phyloP scores from a whole-genome alignment of 1,139 yeast genomes.

The Tardiomyces digboiensis region DNA sequence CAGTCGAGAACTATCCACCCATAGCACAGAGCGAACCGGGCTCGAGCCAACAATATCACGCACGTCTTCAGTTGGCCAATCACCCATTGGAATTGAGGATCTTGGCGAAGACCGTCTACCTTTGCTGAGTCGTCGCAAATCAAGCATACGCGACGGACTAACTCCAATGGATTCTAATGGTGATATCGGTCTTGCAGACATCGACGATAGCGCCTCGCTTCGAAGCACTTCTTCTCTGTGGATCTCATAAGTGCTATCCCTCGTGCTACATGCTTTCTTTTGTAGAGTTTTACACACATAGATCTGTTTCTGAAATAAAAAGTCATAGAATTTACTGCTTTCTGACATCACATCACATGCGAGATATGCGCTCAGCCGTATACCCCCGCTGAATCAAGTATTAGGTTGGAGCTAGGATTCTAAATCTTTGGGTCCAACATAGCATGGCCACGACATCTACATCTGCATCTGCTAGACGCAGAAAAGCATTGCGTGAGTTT shows the following conservation, averaged over 20 bases:
- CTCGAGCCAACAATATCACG: not conserved
- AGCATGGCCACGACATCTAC: not conserved
- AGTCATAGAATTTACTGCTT: not conserved
- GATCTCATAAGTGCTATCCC: slow-evolving; percentile 9
- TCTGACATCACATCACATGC: not conserved
- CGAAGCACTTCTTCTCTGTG: slow-evolving; percentile 14
- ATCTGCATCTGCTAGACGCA: slow-evolving; percentile 2
- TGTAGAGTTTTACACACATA: not conserved
- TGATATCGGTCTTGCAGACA: slow-evolving; percentile 9
- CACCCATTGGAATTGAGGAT: not conserved
- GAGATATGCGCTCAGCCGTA: not conserved
- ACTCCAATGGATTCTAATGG: slow-evolving; percentile 12
- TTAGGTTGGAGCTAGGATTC: no score
- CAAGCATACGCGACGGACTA: not conserved
- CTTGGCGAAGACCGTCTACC: slow-evolving; percentile 1
- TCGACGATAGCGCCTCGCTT: slow-evolving; percentile 13
- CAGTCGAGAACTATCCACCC: not conserved
- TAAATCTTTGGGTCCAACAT: no score
- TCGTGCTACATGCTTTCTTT: not conserved
- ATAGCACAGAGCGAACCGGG: not conserved
- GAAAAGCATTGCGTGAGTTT: slow-evolving; percentile 32
- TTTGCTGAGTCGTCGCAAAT: slow-evolving; percentile 4
- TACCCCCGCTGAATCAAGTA: no score
- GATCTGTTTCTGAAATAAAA: not conserved
- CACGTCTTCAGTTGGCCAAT: not conserved